Base-by-base conservation (phyloP, 1,284 basidiomycete genomes). In the Sanghuangporus sanghuang region DNA sequence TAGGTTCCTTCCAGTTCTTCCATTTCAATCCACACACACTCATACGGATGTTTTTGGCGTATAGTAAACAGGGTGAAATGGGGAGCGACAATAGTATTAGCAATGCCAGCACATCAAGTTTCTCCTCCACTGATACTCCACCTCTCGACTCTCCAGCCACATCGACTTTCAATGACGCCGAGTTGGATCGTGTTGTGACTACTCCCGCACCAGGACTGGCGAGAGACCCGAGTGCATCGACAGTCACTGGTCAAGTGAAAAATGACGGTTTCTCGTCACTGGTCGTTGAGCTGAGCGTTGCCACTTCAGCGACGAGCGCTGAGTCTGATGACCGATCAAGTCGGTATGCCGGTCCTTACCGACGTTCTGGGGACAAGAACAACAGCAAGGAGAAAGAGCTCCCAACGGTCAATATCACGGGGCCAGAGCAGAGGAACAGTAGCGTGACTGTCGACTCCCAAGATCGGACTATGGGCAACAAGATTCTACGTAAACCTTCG, bases 231-330 rank as follows among this genome's bases (percentile, higher is more conserved):
- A 57, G 44, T 44, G 32, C n/a, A n/a, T 57, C 56, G 18, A 38
- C 16, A n/a, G 40, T 32, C 21, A 36, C 44, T 16, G 44, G 39
- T 1, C 9, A 11, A 21, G 39, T 18, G 39, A 57, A 42, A 57
- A 78, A 82, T 66, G 80, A 78, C 3, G 80, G 80, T 23, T 84
- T 89, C 59, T 87, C 86, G 3, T 91, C 89, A 0, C 79, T 90
- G 75, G 84, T 87, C 64, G 89, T 90, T 3, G 87, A 90, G 71
- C 75, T 85, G 57, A 89, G 87, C 70, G 72, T 76, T 27, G 74
- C 74, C 2, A 74, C 77, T 36, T 79, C 18, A 6, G 9, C 56
- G 21, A 21, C 18, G 21, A 16, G 18, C 8, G 40, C 9, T 11
- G 56, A 82, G 53, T 73, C 66, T 14, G 61, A 62, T 1, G 66